Percentiles rank a stretch among this genome's conserved stretches.
Conservation (phyloP, 2,329 filamentous ascomycete genomes). For the Ceratocystiopsis sp. region DNA sequence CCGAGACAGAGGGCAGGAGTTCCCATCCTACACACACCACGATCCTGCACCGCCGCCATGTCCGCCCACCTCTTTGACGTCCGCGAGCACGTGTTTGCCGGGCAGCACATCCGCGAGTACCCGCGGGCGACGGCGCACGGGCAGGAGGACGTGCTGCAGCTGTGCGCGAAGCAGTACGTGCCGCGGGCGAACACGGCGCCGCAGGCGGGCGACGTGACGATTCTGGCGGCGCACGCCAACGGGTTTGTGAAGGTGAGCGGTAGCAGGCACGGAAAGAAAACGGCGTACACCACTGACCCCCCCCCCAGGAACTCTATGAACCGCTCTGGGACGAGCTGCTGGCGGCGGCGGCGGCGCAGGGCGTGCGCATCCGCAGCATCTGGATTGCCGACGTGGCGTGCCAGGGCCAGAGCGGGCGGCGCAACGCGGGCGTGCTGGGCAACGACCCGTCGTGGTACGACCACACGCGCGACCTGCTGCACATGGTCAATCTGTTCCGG, state of each 20-base stretch:
- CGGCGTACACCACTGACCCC: no score
- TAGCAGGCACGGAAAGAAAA: no score
- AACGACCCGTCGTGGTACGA: constrained; percentile 86
- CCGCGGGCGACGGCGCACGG: constrained; percentile 51
- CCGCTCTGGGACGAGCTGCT: constrained; percentile 77
- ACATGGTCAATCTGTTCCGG: constrained; percentile 74
- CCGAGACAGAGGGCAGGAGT: no score
- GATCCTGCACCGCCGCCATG: constrained; percentile 7
- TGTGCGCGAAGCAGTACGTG: constrained; percentile 78
- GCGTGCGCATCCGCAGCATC: constrained; percentile 59
- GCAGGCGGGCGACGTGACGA: constrained; percentile 60
- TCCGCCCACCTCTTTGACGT: constrained; percentile 36
- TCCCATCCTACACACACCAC: no score
- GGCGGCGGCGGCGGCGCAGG: constrained; percentile 33
- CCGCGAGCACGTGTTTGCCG: constrained; percentile 55
- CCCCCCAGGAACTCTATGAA: constrained; percentile 61
- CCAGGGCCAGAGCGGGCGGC: constrained; percentile 60
- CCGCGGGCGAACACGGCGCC: constrained; percentile 54
- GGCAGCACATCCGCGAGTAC: constrained; percentile 71
- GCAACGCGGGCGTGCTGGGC: constrained; percentile 62
- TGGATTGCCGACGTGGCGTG: constrained; percentile 85
- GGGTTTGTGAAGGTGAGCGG: constrained; percentile 84
- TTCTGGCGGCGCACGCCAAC: constrained; percentile 79
- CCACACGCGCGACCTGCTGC: constrained; percentile 65
- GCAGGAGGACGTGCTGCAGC: constrained; percentile 56